phyloP scores from a whole-genome alignment of 345 rosid genomes.

The Lumnitzera racemosa region DNA sequence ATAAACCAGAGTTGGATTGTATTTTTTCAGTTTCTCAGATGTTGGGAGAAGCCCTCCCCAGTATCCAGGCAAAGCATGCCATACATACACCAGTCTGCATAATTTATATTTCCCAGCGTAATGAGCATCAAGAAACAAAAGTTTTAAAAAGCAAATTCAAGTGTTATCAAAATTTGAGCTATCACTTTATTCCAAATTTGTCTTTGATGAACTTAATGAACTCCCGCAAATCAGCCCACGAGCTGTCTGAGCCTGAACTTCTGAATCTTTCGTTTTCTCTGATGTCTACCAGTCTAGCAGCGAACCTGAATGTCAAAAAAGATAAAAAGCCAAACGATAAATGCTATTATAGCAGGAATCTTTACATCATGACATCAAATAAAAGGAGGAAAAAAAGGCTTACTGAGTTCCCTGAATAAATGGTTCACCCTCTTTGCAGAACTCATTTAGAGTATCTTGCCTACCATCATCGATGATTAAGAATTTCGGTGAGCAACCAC shows the following conservation, averaged over 20 bases:
- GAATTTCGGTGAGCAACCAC: too few relatives aligned
- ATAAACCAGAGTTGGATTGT: constrained; percentile 36
- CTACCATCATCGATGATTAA: too few relatives aligned
- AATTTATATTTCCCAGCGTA: too few relatives aligned
- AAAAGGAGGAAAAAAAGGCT: too few relatives aligned
- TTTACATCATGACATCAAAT: too few relatives aligned
- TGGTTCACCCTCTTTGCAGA: too few relatives aligned
- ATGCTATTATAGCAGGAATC: too few relatives aligned
- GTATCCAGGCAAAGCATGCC: constrained; percentile 57
- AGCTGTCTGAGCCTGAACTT: constrained; percentile 18
- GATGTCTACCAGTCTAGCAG: constrained; percentile 36
- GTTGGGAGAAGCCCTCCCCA: constrained; percentile 60
- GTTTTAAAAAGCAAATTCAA: not conserved
- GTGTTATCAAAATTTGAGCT: not conserved
- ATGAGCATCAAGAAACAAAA: not conserved
- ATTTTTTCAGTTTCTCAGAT: constrained; percentile 40
- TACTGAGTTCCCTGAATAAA: too few relatives aligned
- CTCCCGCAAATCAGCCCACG: constrained; percentile 19
- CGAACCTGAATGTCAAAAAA: constrained; percentile 31
- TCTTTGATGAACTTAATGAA: constrained; percentile 27
- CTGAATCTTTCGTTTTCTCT: constrained; percentile 51
- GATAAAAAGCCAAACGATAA: too few relatives aligned
- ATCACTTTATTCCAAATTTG: constrained; percentile 34
- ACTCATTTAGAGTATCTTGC: too few relatives aligned
- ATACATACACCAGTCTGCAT: constrained; percentile 48